Evolutionary conservation across 2,329 filamentous ascomycete genomes (phyloP).

Genomic region (Aspergillus sp.): DNA sequence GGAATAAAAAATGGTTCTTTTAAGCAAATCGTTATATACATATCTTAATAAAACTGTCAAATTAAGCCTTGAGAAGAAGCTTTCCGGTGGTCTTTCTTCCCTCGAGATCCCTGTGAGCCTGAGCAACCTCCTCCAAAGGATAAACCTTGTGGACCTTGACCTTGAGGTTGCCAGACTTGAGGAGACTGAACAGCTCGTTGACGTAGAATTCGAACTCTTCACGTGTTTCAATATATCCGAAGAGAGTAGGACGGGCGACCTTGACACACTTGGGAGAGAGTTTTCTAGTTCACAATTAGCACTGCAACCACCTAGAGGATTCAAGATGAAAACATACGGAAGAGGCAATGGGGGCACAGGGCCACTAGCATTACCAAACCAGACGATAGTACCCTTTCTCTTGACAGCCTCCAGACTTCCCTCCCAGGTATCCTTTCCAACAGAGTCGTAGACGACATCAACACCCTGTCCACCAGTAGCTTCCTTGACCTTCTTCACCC

Average conservation of each 20-base stretch:
- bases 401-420: slow-evolving; percentile 68
- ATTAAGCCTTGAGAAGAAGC: slow-evolving; percentile 63
- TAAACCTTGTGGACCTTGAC: slow-evolving; percentile 74
- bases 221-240: slow-evolving; percentile 63
- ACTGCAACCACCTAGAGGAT: background rate
- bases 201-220: slow-evolving; percentile 69
- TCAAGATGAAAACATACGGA: slow-evolving; percentile 47
- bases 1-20: background rate
- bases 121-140: slow-evolving; percentile 64
- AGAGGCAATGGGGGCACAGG: slow-evolving; percentile 66
- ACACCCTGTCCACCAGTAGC: slow-evolving; percentile 70
- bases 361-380: slow-evolving; percentile 78
- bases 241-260: slow-evolving; percentile 69
- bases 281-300: slow-evolving; percentile 16
- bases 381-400: slow-evolving; percentile 70
- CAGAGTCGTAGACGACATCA: slow-evolving; percentile 76
- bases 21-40: background rate
- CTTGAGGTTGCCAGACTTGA: slow-evolving; percentile 65
- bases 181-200: slow-evolving; percentile 67
- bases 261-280: slow-evolving; percentile 72
- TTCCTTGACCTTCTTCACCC: slow-evolving; percentile 78
- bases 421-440: slow-evolving; percentile 82
- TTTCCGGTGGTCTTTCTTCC: slow-evolving; percentile 80
- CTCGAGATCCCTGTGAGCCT: slow-evolving; percentile 74
- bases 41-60: background rate